A percentile compares a stretch with the other conserved stretches of the same genome.
phyloP scores from a whole-genome alignment of 2,329 filamentous ascomycete genomes.

The Fusarium sp. region DNA sequence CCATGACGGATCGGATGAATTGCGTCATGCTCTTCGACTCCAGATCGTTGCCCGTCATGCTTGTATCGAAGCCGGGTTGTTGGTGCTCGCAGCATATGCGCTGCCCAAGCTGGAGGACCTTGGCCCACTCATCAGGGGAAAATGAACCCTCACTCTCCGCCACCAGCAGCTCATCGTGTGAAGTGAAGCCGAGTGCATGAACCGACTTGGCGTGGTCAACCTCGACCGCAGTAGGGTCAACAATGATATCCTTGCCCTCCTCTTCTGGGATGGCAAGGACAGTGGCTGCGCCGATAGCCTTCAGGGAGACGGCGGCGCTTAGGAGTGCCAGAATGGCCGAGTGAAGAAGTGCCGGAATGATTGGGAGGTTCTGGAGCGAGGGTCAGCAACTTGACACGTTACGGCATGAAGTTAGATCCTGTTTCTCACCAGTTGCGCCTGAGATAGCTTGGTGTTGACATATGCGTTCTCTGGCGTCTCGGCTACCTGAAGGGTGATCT shows the following conservation, averaged over 20 bases:
- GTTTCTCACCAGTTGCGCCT: slow-evolving; percentile 69
- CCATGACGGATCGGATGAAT: slow-evolving; percentile 72
- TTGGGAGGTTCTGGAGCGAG: slow-evolving; percentile 73
- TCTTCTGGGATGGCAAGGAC: slow-evolving; percentile 69
- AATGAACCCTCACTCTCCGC: slow-evolving; percentile 87
- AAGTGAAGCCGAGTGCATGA: slow-evolving; percentile 88
- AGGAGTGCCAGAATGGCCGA: slow-evolving; percentile 82
- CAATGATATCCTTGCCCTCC: slow-evolving; percentile 58
- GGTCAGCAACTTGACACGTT: slow-evolving; percentile 27
- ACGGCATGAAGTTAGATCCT: not conserved
- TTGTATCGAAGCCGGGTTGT: slow-evolving; percentile 55
- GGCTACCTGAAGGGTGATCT: slow-evolving; percentile 83
- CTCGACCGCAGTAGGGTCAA: slow-evolving; percentile 73
- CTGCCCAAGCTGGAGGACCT: slow-evolving; percentile 73
- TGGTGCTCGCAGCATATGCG: slow-evolving; percentile 69
- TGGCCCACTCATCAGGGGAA: slow-evolving; percentile 79
- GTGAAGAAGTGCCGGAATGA: slow-evolving; percentile 87
- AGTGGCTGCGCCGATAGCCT: slow-evolving; percentile 75
- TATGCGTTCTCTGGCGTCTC: slow-evolving; percentile 76
- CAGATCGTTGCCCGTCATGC: slow-evolving; percentile 58
- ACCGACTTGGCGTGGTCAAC: slow-evolving; percentile 74
- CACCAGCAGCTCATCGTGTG: slow-evolving; percentile 77
- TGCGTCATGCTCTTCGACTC: slow-evolving; percentile 65
- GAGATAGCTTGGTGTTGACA: slow-evolving; percentile 69
- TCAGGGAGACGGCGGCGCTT: slow-evolving; percentile 84